Evolutionary conservation across 495 filamentous ascomycete genomes (phyloP).

Genomic region (Apodospora peruviana): DNA sequence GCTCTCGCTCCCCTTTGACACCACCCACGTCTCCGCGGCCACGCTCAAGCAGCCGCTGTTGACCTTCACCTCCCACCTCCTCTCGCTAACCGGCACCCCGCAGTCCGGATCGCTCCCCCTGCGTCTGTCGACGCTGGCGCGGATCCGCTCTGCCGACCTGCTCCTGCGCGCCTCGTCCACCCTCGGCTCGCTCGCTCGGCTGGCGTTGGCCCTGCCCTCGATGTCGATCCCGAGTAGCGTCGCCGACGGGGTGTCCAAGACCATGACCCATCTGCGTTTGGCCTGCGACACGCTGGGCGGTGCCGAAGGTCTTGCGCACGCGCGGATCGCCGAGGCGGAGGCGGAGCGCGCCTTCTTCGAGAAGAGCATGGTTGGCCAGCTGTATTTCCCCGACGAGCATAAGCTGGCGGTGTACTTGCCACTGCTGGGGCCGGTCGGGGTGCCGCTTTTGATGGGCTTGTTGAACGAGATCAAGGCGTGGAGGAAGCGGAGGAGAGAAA

Average conservation of each 20-base stretch:
- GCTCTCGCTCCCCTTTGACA: slow-evolving; percentile 53
- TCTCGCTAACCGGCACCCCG: slow-evolving; percentile 84
- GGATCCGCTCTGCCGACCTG: slow-evolving; percentile 79
- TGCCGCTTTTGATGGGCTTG: slow-evolving; percentile 77
- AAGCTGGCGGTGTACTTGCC: slow-evolving; percentile 97
- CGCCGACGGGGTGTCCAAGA: slow-evolving; percentile 75
- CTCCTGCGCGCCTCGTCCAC: slow-evolving; percentile 89
- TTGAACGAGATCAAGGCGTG: slow-evolving; percentile 70
- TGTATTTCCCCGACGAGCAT: slow-evolving; percentile 96
- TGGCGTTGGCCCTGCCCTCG: slow-evolving; percentile 76
- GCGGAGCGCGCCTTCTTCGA: slow-evolving; percentile 97
- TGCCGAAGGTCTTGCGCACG: slow-evolving; percentile 59
- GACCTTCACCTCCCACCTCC: slow-evolving; percentile 86
- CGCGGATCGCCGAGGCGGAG: slow-evolving; percentile 77
- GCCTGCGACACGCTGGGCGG: slow-evolving; percentile 70
- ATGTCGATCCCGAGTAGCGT: slow-evolving; percentile 88
- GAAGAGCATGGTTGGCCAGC: slow-evolving; percentile 97
- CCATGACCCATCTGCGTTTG: slow-evolving; percentile 65
- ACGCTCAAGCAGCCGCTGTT: slow-evolving; percentile 73
- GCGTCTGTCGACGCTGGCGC: slow-evolving; percentile 74
- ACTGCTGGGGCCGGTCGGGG: slow-evolving; percentile 83
- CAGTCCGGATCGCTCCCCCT: slow-evolving; percentile 74
- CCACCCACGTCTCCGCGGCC: slow-evolving; percentile 32
- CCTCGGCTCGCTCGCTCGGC: slow-evolving; percentile 82
- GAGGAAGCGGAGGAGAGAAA: slow-evolving; percentile 37